phyloP scores from a whole-genome alignment of 208 protist species.

The Blastocrithidia nonstop region DNA sequence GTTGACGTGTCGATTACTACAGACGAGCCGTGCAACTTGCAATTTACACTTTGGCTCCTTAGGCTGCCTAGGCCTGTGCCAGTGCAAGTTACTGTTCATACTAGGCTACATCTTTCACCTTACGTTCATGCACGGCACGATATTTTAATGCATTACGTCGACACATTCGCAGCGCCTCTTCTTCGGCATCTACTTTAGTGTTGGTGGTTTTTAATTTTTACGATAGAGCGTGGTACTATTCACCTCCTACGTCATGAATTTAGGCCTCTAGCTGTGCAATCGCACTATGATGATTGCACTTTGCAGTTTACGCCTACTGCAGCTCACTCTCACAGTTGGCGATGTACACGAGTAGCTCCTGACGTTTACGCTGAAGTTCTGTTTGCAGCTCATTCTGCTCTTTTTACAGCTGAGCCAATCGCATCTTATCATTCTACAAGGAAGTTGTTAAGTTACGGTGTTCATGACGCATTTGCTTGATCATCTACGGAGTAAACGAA shows the following conservation, averaged over 20 bases:
- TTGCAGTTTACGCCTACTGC: neutral
- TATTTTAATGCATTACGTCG: conserved; percentile 45
- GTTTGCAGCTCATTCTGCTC: conserved; percentile 7
- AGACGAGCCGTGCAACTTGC: conserved; percentile 18
- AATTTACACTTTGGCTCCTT: conserved; percentile 36
- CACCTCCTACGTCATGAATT: conserved; percentile 61
- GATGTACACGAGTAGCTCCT: no score
- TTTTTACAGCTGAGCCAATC: conserved; percentile 10
- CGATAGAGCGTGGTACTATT: conserved; percentile 46
- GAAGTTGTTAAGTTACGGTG: conserved; percentile 20
- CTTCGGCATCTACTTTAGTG: conserved; percentile 53
- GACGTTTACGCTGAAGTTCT: neutral
- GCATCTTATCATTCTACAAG: conserved; percentile 25
- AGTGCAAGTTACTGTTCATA: conserved; percentile 29
- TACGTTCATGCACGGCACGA: conserved; percentile 58
- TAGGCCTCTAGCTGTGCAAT: conserved; percentile 45
- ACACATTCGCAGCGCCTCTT: conserved; percentile 47
- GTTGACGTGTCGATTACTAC: conserved; percentile 26
- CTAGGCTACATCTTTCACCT: conserved; percentile 36
- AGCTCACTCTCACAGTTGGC: neutral
- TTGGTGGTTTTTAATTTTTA: conserved; percentile 30
- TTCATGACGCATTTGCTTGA: conserved; percentile 30
- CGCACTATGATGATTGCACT: conserved; percentile 10
- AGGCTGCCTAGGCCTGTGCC: conserved; percentile 45
- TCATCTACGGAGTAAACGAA: conserved; percentile 29